Conservation (phyloP, 2,329 filamentous ascomycete genomes). For the Aureobasidium uvarum region DNA sequence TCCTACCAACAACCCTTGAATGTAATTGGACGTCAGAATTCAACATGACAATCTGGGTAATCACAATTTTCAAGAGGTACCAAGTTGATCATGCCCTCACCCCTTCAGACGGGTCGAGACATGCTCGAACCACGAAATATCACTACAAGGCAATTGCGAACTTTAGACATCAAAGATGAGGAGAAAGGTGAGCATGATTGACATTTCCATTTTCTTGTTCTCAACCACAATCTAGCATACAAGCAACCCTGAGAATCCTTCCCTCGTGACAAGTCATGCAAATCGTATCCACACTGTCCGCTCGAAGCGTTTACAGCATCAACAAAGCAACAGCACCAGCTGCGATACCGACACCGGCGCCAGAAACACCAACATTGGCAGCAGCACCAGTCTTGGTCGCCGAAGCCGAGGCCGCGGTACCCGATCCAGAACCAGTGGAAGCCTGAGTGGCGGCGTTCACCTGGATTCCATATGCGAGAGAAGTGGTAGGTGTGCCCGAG, state of each 20-base stretch:
- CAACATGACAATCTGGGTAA: no score
- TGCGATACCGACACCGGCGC: conserved; percentile 34
- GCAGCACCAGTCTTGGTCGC: conserved; percentile 30
- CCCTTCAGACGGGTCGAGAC: not conserved
- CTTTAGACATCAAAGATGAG: not conserved
- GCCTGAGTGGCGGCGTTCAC: conserved; percentile 34
- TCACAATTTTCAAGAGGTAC: no score
- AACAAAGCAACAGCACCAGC: conserved; percentile 37
- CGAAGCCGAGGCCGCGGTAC: conserved; percentile 28
- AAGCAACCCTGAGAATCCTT: not conserved
- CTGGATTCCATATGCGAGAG: conserved; percentile 36
- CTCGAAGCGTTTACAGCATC: conserved; percentile 32
- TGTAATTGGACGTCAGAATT: no score
- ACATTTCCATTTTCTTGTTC: not conserved
- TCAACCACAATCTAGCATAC: conserved; percentile 7
- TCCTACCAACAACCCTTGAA: no score
- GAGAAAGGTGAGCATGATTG: not conserved
- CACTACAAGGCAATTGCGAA: not conserved
- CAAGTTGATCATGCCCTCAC: no score
- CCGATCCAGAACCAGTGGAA: conserved; percentile 21
- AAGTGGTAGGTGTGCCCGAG: conserved; percentile 30
- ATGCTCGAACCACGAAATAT: not conserved
- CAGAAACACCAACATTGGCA: conserved; percentile 32
- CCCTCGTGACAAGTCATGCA: conserved; percentile 12
- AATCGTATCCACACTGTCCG: not conserved